Evolutionary conservation across 2,329 filamentous ascomycete species (phyloP), one percentile per base, ranked within the genome.

Genomic region (Verticillium zaregamsianum): DNA sequence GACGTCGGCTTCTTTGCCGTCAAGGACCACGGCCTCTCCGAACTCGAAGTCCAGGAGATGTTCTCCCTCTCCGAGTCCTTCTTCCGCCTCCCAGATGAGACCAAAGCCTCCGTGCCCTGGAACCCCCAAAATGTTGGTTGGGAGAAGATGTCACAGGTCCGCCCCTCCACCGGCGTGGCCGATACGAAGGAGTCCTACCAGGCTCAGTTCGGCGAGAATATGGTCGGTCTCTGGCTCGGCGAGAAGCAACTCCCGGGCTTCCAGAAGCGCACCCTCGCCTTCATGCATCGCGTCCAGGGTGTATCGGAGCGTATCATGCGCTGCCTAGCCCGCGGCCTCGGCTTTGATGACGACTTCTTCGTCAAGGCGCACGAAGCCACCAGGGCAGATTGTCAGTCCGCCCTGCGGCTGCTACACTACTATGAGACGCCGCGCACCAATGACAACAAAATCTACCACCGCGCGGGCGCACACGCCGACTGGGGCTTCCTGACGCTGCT

Each of bases 101-200:
- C 78, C 60, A 88, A 88, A 68, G 76, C 78, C 17, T 77, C 74
- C 6, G 82, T 86, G 1, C 82, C 85, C 0, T 87, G 82, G 75
- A 82, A 76, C 54, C 74, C 73, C 12, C 76, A 80, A 62, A 88
- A 88, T 65, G 80, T 82, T 2, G 86, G 86, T 8, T 88, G 85
- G 84, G 85, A 88, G 74, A 83, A 83, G 70, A 80, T 78, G 64
- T 76, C 80, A 8, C 85, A 88, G 67, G 73, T 88, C 54, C 79
- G 85, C 14, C 85, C 85, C 1, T 86, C 82, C 3, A 88, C 86
- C 0, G 85, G 86, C 12, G 74, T 76, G 1, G 77, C 82, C 1
- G 86, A 89, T 70, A 79, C 77, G 58, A 88, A 88, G 67, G 86
- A 88, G 70, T 85, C 81, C 12, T 86, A 87, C 68, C 85, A 88